These are phyloP conservation scores for Oleoguttula mirabilis DNA, from an alignment of 495 filamentous ascomycete genomes.

Conservation along the genomic window DNA sequence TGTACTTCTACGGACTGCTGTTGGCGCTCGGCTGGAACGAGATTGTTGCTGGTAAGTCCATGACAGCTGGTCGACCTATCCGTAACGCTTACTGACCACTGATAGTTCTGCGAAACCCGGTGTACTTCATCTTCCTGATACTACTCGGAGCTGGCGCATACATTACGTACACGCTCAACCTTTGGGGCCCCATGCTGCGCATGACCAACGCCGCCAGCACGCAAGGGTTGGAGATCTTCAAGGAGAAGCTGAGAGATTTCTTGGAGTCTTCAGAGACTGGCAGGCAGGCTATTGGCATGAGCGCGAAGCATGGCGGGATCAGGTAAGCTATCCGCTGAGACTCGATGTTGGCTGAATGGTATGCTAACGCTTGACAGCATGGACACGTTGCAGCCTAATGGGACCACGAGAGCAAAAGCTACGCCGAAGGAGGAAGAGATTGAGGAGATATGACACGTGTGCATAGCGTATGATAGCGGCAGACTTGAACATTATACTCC, in stretches of 20 bases:
- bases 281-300: conserved; percentile 65
- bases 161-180: conserved; percentile 80
- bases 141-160: conserved; percentile 64
- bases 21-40: conserved; percentile 95
- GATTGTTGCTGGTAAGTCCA: conserved; percentile 66
- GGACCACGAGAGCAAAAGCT: conserved; percentile 38
- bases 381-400: conserved; percentile 48
- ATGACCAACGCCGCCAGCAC: conserved; percentile 80
- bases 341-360: conserved; percentile 21
- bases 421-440: conserved; percentile 28
- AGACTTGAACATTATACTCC: too few species aligned
- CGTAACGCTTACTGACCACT: conserved; percentile 10
- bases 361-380: conserved; percentile 34
- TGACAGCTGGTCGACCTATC: conserved; percentile 1
- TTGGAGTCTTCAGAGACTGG: conserved; percentile 70
- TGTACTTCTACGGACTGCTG: conserved; percentile 86
- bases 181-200: conserved; percentile 89
- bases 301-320: conserved; percentile 8
- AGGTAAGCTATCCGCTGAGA: conserved; percentile 3
- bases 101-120: conserved; percentile 77
- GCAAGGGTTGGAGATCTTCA: conserved; percentile 80
- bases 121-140: conserved; percentile 82
- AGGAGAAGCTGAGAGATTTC: conserved; percentile 77
- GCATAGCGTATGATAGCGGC: conserved; percentile 11
- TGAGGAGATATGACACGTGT: conserved; percentile 36